These are phyloP conservation scores for Butyriboletus loyo DNA, from an alignment of 768 basidiomycete genomes.

Conservation along the genomic window DNA sequence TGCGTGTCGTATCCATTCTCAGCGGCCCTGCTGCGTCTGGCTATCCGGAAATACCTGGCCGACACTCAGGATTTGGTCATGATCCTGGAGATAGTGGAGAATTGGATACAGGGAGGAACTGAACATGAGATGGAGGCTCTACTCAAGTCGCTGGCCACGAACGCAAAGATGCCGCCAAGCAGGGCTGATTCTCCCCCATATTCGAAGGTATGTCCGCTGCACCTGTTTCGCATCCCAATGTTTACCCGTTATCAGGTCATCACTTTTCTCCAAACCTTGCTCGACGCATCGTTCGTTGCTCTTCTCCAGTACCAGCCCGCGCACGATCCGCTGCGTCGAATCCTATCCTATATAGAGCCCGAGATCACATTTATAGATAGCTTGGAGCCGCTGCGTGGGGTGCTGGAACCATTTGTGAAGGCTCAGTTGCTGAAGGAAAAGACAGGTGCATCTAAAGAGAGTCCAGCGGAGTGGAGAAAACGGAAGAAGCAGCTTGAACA, in stretches of 20 bases:
- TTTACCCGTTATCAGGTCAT: conserved; percentile 49
- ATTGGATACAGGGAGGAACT: conserved; percentile 37
- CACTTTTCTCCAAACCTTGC: conserved; percentile 57
- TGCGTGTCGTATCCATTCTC: conserved; percentile 43
- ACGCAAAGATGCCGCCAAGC: conserved; percentile 14
- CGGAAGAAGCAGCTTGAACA: conserved; percentile 53
- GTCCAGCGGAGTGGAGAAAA: conserved; percentile 46
- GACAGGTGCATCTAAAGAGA: conserved; percentile 32
- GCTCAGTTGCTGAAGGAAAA: conserved; percentile 52
- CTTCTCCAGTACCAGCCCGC: conserved; percentile 64
- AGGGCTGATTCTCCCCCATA: conserved; percentile 23
- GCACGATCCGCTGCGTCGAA: conserved; percentile 47
- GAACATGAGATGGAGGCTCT: conserved; percentile 21
- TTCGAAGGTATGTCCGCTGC: conserved; percentile 38
- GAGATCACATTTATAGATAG: conserved; percentile 51
- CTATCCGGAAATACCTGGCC: conserved; percentile 40
- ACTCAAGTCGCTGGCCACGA: conserved; percentile 21
- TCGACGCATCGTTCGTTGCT: conserved; percentile 70
- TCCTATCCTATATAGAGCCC: conserved; percentile 51
- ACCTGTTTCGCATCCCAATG: conserved; percentile 29
- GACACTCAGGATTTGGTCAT: conserved; percentile 38
- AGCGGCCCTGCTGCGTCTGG: conserved; percentile 37
- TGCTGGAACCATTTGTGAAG: conserved; percentile 59
- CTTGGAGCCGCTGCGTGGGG: conserved; percentile 55
- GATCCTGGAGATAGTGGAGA: conserved; percentile 37